Evolutionary conservation across 1,139 yeast species (phyloP).

Genomic region (Zygoascus meyerae): DNA sequence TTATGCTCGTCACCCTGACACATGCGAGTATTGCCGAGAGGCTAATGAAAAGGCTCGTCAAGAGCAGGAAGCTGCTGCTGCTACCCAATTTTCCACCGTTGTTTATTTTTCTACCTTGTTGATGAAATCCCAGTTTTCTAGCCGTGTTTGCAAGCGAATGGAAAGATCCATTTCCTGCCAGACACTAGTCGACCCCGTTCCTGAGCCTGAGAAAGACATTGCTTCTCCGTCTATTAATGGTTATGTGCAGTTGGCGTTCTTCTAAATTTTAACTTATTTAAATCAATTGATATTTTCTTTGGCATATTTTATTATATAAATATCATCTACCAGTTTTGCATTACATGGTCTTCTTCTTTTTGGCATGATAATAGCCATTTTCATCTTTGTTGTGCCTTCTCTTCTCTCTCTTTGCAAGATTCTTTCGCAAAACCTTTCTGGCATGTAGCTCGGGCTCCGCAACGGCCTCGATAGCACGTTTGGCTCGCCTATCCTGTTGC

Average conservation of each 20-base stretch:
- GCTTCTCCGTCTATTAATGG: constrained; percentile 2
- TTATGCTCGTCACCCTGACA: constrained; percentile 1
- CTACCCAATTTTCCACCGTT: constrained; percentile 3
- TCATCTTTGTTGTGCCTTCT: constrained; percentile 70
- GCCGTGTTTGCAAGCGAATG: not conserved
- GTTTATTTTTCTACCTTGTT: constrained; percentile 5
- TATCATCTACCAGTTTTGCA: not conserved
- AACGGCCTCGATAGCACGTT: constrained; percentile 70
- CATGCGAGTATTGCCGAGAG: constrained; percentile 11
- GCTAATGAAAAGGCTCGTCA: not conserved
- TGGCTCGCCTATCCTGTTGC: constrained; percentile 70
- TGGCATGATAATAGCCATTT: constrained; percentile 66
- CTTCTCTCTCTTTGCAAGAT: constrained; percentile 61
- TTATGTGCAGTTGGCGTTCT: constrained; percentile 5
- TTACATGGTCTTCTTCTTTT: constrained; percentile 41
- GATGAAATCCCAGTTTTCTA: not conserved
- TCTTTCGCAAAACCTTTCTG: constrained; percentile 67
- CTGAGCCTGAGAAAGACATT: not conserved
- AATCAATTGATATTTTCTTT: too few species aligned
- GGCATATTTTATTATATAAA: not conserved
- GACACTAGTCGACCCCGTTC: constrained; percentile 1
- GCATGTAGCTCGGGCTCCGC: constrained; percentile 80
- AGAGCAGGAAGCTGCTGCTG: not conserved
- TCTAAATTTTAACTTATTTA: not conserved
- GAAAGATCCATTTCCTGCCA: constrained; percentile 6